These are phyloP conservation scores for Aspergillus oerlinghausenensis DNA, from an alignment of 2,329 filamentous ascomycete genomes.

Conservation along the genomic window DNA sequence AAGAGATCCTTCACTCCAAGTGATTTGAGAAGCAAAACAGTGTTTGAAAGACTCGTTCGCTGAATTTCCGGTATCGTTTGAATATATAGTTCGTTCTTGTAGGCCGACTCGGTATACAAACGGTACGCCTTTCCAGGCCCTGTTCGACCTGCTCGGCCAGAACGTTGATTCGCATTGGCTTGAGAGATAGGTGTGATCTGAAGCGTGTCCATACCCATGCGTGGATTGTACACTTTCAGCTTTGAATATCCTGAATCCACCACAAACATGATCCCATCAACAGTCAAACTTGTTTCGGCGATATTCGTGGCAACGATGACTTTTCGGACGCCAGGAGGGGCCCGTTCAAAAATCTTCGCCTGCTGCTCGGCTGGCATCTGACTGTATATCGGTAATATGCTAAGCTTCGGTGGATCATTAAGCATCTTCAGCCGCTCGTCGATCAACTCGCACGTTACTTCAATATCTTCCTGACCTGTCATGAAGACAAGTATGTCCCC, in stretches of 20 bases:
- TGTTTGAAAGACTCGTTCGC: slow-evolving; percentile 91
- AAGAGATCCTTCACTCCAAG: slow-evolving; percentile 89
- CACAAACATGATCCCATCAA: slow-evolving; percentile 99
- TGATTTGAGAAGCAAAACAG: slow-evolving; percentile 87
- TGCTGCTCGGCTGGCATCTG: slow-evolving; percentile 98
- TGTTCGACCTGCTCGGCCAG: slow-evolving; percentile 88
- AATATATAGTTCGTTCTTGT: slow-evolving; percentile 92
- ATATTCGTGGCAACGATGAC: slow-evolving; percentile 99
- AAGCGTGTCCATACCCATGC: slow-evolving; percentile 98
- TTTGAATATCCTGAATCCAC: slow-evolving; percentile 96
- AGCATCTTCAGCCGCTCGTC: slow-evolving; percentile 81
- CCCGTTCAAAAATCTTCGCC: slow-evolving; percentile 94
- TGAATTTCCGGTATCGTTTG: slow-evolving; percentile 98
- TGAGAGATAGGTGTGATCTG: slow-evolving; percentile 98
- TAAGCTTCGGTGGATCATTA: slow-evolving; percentile 91
- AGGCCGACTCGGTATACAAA: slow-evolving; percentile 89
- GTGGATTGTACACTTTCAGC: slow-evolving; percentile 96
- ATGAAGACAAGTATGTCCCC: slow-evolving; percentile 98
- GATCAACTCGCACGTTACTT: slow-evolving; percentile 89
- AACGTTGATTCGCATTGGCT: slow-evolving; percentile 89
- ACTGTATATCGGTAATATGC: slow-evolving; percentile 95
- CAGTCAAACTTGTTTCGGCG: slow-evolving; percentile 93
- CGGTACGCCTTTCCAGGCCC: slow-evolving; percentile 94
- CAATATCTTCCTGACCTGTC: slow-evolving; percentile 98
- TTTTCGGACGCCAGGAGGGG: slow-evolving; percentile 84